Percentiles rank a stretch among this genome's conserved stretches.
These are phyloP conservation scores for Cucurbita argyrosperma DNA, from an alignment of 306 rosid species.

Conservation along the genomic window DNA sequence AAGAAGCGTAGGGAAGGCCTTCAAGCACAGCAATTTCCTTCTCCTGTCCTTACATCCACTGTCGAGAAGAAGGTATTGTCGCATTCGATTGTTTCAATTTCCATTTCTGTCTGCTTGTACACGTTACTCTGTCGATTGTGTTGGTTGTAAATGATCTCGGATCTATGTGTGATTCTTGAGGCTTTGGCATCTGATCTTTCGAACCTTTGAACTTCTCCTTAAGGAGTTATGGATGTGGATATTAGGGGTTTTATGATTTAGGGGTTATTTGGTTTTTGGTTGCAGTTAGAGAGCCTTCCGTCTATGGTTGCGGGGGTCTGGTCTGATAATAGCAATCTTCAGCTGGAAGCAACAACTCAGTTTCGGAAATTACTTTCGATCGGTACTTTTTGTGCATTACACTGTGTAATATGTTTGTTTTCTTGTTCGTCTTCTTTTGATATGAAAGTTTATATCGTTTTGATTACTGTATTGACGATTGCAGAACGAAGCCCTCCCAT, in stretches of 20 bases:
- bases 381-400: conserved; percentile 16
- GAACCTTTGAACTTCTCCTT: background rate
- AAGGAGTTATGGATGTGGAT: background rate
- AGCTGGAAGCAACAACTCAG: conserved; percentile 55
- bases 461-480: background rate
- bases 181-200: background rate
- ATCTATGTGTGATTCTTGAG: background rate
- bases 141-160: background rate
- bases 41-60: conserved; percentile 28
- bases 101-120: too few relatives aligned
- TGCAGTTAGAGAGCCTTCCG: conserved; percentile 61
- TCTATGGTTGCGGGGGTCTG: conserved; percentile 57
- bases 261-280: background rate
- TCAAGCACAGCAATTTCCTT: conserved; percentile 41
- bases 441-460: background rate
- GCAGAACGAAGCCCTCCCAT: conserved; percentile 61
- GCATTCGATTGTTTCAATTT: background rate
- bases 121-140: background rate
- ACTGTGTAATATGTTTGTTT: background rate
- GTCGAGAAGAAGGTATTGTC: conserved; percentile 50
- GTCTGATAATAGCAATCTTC: conserved; percentile 43
- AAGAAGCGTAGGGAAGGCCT: conserved; percentile 73
- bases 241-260: background rate
- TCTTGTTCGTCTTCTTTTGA: background rate
- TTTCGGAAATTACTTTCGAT: conserved; percentile 60